Conservation (phyloP, 1,139 yeast species). For the Magnusiomyces suaveolens region DNA sequence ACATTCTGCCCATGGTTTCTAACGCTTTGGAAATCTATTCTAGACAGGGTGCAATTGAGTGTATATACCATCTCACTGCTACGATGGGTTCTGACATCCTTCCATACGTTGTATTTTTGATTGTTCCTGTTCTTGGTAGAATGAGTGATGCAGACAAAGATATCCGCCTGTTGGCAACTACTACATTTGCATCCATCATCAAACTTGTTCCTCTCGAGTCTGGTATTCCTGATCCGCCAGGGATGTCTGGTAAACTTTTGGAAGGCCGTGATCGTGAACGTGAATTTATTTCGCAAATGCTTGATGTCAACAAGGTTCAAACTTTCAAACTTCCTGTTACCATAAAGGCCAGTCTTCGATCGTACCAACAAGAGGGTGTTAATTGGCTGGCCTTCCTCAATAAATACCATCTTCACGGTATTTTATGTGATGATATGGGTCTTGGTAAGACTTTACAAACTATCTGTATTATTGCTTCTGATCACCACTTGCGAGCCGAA, state of each 20-base stretch:
- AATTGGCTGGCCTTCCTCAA: conserved; percentile 96
- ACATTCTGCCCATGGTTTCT: conserved; percentile 68
- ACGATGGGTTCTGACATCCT: conserved; percentile 83
- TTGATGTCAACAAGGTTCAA: conserved; percentile 90
- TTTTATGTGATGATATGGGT: conserved; percentile 99
- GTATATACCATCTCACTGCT: conserved; percentile 72
- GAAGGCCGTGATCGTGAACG: conserved; percentile 90
- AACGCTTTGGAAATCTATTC: conserved; percentile 68
- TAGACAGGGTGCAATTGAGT: conserved; percentile 91
- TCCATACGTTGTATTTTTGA: conserved; percentile 90
- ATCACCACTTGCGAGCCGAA: conserved; percentile 76
- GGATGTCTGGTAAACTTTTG: conserved; percentile 74
- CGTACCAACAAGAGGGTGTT: conserved; percentile 96
- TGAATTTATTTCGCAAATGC: conserved; percentile 92
- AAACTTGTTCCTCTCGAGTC: conserved; percentile 94
- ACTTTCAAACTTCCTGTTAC: conserved; percentile 84
- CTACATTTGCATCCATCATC: conserved; percentile 93
- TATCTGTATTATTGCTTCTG: conserved; percentile 92
- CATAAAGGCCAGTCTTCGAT: conserved; percentile 84
- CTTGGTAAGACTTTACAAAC: conserved; percentile 95
- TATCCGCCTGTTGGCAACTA: conserved; percentile 83
- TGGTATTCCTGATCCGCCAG: conserved; percentile 93
- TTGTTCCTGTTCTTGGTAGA: conserved; percentile 92
- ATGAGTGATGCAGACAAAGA: conserved; percentile 95
- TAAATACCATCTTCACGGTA: conserved; percentile 91